Base-by-base conservation (phyloP, 208 protist species). In the Giardia duodenalis region DNA sequence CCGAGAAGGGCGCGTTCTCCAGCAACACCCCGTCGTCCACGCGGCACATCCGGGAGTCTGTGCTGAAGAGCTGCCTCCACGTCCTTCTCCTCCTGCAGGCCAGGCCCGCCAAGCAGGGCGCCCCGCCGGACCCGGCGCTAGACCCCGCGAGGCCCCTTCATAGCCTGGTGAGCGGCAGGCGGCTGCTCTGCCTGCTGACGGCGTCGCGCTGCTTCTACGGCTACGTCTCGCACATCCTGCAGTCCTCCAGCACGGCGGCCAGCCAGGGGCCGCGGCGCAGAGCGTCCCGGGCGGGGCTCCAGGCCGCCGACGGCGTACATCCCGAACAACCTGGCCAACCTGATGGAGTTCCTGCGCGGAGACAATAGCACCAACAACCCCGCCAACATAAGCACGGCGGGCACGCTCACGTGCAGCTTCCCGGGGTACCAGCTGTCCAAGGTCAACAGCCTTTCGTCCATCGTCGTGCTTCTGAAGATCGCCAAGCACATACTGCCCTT, bases 351-450 rank as follows among this genome's bases (percentile, higher is more conserved):
- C 42, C 42, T 89, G 44, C 4, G 86, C 44, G 86, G 86, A 46
- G 22, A 89, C 22, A 89, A 89, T 45, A 44, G 22, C 44, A 45
- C 4, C 42, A 89, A 89, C 86, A 89, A 89, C 86, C 86, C 86
- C 3, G 4, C 4, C 3, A 89, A 44, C 4, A 46, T 46, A n/a
- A 89, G 44, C 42, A 89, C 42, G 86, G 22, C 86, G 4, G 4
- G 39, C 4, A 89, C 86, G 22, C 4, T 89, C 4, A 46, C 86
- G 86, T 89, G 86, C 42, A 89, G 22, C 22, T 89, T 89, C 86
- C 86, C 86, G 4, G 86, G 86, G 4, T 89, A 89, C 86, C 42
- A 89, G 86, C 22, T 44, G 39, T 89, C 42, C 3, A 10, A 44
- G 4, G 86, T 45, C 4, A 89, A 89, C 44, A 89, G 44, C 44